Base-by-base conservation (phyloP, 1,284 basidiomycete genomes). In the Heterobasidion parviporum region DNA sequence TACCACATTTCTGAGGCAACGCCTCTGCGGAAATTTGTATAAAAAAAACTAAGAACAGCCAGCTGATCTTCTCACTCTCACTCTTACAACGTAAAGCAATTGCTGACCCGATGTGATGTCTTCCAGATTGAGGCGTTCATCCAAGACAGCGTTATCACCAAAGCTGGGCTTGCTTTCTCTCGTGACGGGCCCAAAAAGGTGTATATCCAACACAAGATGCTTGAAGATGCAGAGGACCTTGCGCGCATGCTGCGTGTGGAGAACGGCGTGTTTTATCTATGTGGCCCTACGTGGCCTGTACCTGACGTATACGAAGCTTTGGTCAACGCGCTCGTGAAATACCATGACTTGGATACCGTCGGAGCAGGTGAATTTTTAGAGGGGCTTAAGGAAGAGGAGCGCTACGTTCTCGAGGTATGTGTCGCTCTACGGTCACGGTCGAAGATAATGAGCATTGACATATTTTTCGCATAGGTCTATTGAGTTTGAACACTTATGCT, bases 191-290 rank as follows among this genome's bases (percentile, higher is more conserved):
- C 82, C 56, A 82, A 87, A 70, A 99, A 99, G 74, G 87, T 97
- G 50, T 99, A 99, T 74, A 99, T 99, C 67, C 96, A 99, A 73
- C 92, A 99, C 79, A 95, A 93, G 80, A 99, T 99, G 90, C 76
- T 85, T 57, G 87, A 96, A 68, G 93, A 99, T 70, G 88, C 88
- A 46, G 79, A 84, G 64, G 74, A 79, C 53, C 81, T 99, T 41
- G 87, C 85, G 54, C 72, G 81, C 62, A 84, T 92, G 80, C 74
- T 98, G 56, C 75, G 80, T 59, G 75, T 81, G 45, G 76, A 83
- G 56, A 72, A 83, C 35, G 94, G 90, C 20, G 92, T 89, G 65
- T 99, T 99, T 74, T 98, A 96, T 72, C 79, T 99, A 53, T 98
- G 97, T 71, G 97, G 97, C 41, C 95, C 95, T 43, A 98, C 95